A percentile compares a stretch with the other conserved stretches of the same genome.
Conservation (phyloP, 2,329 filamentous ascomycete genomes). For the Monilinia aucupariae region DNA sequence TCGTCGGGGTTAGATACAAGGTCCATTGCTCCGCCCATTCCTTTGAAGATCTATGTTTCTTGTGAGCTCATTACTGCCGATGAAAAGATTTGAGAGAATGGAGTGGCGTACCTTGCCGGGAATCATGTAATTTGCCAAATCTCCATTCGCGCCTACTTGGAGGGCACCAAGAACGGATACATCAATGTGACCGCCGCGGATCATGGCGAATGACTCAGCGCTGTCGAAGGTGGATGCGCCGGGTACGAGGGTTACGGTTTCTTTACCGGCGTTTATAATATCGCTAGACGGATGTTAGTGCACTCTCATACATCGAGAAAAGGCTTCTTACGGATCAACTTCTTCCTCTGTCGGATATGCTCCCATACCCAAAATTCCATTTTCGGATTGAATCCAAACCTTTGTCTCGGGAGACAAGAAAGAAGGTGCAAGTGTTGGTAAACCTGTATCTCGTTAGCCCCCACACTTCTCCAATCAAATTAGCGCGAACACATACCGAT, state of each 20-base stretch:
- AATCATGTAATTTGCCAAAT: constrained; percentile 85
- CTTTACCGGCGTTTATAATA: constrained; percentile 80
- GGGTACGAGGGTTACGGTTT: constrained; percentile 72
- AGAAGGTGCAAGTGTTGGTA: constrained; percentile 77
- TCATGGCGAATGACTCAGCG: constrained; percentile 80
- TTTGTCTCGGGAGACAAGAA: constrained; percentile 63
- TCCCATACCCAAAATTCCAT: constrained; percentile 79
- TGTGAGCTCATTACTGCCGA: neutral
- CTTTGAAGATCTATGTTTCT: constrained; percentile 52
- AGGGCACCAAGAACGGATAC: constrained; percentile 66
- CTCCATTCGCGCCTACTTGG: constrained; percentile 71
- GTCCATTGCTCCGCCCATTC: constrained; percentile 76
- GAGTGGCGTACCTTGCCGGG: constrained; percentile 63
- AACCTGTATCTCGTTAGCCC: constrained; percentile 55
- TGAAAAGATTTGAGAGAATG: neutral
- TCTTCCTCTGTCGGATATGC: constrained; percentile 67
- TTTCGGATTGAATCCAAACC: constrained; percentile 83
- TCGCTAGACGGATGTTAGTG: constrained; percentile 39
- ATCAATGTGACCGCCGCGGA: constrained; percentile 75
- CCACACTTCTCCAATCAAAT: too few relatives aligned
- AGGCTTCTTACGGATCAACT: constrained; percentile 50
- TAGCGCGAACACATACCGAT: constrained; percentile 48
- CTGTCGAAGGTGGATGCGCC: constrained; percentile 75
- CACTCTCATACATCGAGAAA: too few relatives aligned
- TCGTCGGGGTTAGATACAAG: constrained; percentile 63